Evolutionary conservation across 163 green algal genomes (phyloP).

Genomic region (Chlamydomonas reinhardtii): DNA sequence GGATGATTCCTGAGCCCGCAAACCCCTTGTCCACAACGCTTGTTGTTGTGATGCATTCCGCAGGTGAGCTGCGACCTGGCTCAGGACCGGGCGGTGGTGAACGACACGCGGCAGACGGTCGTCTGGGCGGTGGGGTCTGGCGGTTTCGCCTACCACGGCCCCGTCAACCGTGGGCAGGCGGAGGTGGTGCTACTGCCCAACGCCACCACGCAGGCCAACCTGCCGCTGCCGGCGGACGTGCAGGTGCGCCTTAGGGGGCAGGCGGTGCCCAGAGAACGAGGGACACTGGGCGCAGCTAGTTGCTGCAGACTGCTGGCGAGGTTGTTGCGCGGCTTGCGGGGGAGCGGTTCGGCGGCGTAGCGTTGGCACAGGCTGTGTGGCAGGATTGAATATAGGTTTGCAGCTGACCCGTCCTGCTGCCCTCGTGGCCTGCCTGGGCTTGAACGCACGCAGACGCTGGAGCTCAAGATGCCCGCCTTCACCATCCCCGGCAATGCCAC

Average conservation of each 20-base stretch:
- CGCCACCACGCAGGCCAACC: not conserved
- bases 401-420: too few relatives aligned
- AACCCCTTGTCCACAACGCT: too few relatives aligned
- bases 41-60: too few relatives aligned
- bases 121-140: conserved; percentile 3
- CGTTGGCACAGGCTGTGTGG: too few relatives aligned
- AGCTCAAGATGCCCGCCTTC: conserved; percentile 2
- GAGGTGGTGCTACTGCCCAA: conserved; percentile 13
- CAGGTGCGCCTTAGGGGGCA: too few relatives aligned
- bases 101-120: conserved; percentile 32
- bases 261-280: too few relatives aligned
- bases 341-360: too few relatives aligned
- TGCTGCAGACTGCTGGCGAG: too few relatives aligned
- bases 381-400: too few relatives aligned
- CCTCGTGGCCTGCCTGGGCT: not conserved
- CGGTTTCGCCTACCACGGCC: conserved; percentile 49
- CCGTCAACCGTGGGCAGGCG: conserved; percentile 23
- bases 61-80: not conserved
- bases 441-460: not conserved
- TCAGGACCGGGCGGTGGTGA: conserved; percentile 2
- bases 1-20: too few relatives aligned
- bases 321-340: too few relatives aligned
- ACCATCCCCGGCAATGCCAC: not conserved
- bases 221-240: not conserved
- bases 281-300: too few relatives aligned